Conservation (phyloP, 2,329 filamentous ascomycete species). For the Chrysoporthe deuterocubensis region DNA sequence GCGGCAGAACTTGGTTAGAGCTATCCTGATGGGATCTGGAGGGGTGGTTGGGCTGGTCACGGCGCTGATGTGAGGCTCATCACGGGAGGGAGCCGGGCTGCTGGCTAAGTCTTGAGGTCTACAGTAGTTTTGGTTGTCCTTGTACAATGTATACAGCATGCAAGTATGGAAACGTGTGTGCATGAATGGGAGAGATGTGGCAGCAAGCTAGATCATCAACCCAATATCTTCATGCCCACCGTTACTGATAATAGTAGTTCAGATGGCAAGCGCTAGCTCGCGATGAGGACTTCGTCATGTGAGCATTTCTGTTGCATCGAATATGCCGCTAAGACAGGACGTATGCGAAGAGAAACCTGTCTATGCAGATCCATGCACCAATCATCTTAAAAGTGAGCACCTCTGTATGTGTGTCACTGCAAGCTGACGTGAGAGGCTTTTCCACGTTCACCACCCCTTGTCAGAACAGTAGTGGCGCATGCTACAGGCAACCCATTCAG, state of each 20-base stretch:
- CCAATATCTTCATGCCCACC: too few relatives aligned
- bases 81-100: background rate
- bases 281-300: background rate
- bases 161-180: background rate
- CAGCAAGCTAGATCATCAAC: background rate
- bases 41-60: slow-evolving; percentile 15
- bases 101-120: background rate
- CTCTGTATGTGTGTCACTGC: background rate
- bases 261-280: background rate
- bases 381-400: too few relatives aligned
- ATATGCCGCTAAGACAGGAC: background rate
- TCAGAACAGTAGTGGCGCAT: background rate
- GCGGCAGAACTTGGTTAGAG: slow-evolving; percentile 19
- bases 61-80: slow-evolving; percentile 7
- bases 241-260: background rate
- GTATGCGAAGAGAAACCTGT: too few relatives aligned
- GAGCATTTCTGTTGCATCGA: background rate
- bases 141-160: background rate
- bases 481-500: background rate
- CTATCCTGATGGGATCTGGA: slow-evolving; percentile 14
- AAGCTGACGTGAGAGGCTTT: background rate
- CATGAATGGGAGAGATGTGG: background rate
- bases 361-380: too few relatives aligned
- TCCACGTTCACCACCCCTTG: background rate
- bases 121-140: background rate